Evolutionary conservation across 768 basidiomycete species (phyloP).

Genomic region (Dendrothele bispora): DNA sequence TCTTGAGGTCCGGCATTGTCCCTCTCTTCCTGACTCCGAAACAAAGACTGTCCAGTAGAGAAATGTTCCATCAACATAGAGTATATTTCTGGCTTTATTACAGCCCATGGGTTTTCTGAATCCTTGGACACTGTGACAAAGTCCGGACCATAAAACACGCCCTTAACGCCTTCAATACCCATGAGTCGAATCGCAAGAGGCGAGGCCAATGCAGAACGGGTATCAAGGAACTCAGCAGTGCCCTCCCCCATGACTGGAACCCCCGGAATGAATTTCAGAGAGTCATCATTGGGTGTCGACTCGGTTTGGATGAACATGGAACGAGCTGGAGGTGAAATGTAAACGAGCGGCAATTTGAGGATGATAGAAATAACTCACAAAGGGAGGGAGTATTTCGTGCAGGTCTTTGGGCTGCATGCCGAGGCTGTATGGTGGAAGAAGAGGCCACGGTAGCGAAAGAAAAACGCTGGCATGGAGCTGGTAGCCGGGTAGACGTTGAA

Average conservation of each 20-base stretch:
- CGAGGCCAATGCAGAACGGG: constrained; percentile 80
- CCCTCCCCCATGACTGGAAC: constrained; percentile 84
- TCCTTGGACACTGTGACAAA: constrained; percentile 97
- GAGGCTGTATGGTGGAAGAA: too few relatives aligned
- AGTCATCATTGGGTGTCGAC: constrained; percentile 95
- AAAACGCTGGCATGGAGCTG: too few relatives aligned
- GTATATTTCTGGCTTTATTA: constrained; percentile 96
- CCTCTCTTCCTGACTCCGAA: constrained; percentile 77
- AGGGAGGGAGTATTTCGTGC: too few relatives aligned
- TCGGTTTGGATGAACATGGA: constrained; percentile 99
- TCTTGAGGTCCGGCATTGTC: constrained; percentile 89
- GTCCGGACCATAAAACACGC: constrained; percentile 95
- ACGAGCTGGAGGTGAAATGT: constrained; percentile 48
- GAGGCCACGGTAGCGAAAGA: too few relatives aligned
- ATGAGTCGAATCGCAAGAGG: constrained; percentile 94
- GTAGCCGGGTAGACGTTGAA: too few relatives aligned
- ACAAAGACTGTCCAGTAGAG: constrained; percentile 85
- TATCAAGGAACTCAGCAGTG: constrained; percentile 93
- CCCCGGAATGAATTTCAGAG: constrained; percentile 97
- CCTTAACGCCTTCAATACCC: constrained; percentile 88
- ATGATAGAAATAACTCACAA: too few relatives aligned
- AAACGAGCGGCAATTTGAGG: too few relatives aligned
- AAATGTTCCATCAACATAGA: constrained; percentile 97
- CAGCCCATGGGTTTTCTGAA: constrained; percentile 79
- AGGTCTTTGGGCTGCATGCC: too few relatives aligned